phyloP scores from a whole-genome alignment of 805 yeast genomes.

The Barnettozyma pratensis region DNA sequence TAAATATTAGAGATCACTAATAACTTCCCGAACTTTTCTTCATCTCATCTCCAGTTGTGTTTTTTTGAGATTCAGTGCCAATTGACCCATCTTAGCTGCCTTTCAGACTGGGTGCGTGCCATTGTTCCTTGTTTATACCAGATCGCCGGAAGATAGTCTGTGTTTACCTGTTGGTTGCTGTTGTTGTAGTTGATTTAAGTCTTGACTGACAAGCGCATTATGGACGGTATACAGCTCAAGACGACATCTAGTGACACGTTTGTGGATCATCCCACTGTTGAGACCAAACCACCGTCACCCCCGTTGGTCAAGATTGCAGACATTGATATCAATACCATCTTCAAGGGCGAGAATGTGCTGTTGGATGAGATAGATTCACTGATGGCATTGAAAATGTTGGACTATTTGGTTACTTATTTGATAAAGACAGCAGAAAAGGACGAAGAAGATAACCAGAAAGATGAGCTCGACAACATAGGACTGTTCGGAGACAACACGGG shows the following conservation, averaged over 20 bases:
- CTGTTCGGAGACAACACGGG: neutral
- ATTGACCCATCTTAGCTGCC: too few relatives aligned
- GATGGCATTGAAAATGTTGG: conserved; percentile 9
- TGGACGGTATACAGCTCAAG: conserved; percentile 8
- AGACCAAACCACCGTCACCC: conserved; percentile 9
- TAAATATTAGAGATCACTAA: too few relatives aligned
- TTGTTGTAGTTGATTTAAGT: neutral
- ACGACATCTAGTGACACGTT: conserved; percentile 2
- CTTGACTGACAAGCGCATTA: neutral
- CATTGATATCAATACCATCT: conserved; percentile 8
- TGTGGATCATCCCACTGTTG: conserved; percentile 1
- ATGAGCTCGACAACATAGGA: neutral
- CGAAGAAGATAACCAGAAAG: neutral
- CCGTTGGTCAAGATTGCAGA: conserved; percentile 6
- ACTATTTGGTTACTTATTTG: conserved; percentile 2
- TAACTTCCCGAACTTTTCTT: neutral
- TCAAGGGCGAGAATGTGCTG: neutral
- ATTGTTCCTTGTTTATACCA: too few relatives aligned
- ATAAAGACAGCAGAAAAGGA: neutral
- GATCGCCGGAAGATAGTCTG: neutral
- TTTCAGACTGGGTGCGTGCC: too few relatives aligned
- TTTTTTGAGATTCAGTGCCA: neutral
- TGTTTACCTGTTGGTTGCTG: neutral
- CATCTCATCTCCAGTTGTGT: neutral
- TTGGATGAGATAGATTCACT: conserved; percentile 6